These are phyloP conservation scores for Scenedesmus sp. DNA, from an alignment of 163 green algal genomes.

Conservation along the genomic window DNA sequence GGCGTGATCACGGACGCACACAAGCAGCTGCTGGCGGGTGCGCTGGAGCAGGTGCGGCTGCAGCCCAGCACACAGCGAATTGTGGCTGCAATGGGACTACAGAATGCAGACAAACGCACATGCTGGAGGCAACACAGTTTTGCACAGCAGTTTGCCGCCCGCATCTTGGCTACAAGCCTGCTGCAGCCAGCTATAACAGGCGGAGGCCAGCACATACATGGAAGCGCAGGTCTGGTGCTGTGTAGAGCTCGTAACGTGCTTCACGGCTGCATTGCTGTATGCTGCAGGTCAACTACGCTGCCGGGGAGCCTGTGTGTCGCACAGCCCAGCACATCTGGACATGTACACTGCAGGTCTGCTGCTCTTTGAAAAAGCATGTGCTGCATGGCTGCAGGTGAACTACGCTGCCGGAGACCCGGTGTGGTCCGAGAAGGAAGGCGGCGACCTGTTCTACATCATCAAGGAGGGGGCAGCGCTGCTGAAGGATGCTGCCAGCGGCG, in stretches of 20 bases:
- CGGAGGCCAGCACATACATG: too few relatives aligned
- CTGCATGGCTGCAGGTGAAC: slow-evolving; percentile 64
- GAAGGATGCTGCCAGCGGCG: slow-evolving; percentile 52
- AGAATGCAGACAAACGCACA: too few relatives aligned
- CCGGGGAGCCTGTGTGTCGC: background rate
- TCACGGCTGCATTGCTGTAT: background rate
- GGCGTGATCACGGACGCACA: slow-evolving; percentile 60
- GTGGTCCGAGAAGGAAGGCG: slow-evolving; percentile 75
- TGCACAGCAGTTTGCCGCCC: too few relatives aligned
- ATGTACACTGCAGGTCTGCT: background rate
- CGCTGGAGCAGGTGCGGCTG: slow-evolving; percentile 70
- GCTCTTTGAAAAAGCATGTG: background rate
- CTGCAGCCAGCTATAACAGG: too few relatives aligned
- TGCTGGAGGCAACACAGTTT: too few relatives aligned
- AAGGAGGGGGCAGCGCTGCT: slow-evolving; percentile 80
- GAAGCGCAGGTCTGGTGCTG: too few relatives aligned
- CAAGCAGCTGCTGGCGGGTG: slow-evolving; percentile 78
- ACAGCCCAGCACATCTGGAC: background rate
- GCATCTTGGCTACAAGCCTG: too few relatives aligned
- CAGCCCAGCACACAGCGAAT: too few relatives aligned
- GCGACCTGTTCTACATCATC: slow-evolving; percentile 86
- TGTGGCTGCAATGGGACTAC: too few relatives aligned
- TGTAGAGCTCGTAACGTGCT: too few relatives aligned
- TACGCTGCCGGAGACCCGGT: slow-evolving; percentile 73
- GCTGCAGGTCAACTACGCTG: background rate